Evolutionary conservation across 371 early-diverging fungal species (phyloP), one percentile per base, ranked within the genome.

Genomic region (Capillidium heterosporum): DNA sequence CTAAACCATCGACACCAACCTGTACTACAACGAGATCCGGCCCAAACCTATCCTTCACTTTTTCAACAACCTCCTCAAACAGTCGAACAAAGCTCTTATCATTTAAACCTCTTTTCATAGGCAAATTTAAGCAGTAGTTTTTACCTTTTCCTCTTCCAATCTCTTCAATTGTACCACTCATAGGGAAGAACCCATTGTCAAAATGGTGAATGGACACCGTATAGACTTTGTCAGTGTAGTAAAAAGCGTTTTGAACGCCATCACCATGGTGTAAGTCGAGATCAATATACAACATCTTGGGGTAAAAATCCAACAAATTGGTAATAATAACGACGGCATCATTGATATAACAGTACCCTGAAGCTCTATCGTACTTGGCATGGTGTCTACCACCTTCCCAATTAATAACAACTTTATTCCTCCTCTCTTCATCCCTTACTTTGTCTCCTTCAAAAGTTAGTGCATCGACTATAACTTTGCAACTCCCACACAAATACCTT

Each of bases 241-340:
- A 86, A 64, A 95, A 95, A 7, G 93, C 93, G 65, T 95, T 88
- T 59, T 89, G 90, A 2, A 95, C 95, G 35, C 94, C 95, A 64
- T 95, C 96, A 21, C 96, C 96, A 60, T 95, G 96, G 66, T 95
- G 96, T 57, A 91, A 82, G 65, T 95, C 96, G 60, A 93, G 91
- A 62, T 95, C 96, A 17, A 95, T 77, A 63, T 95, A 95, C 17
- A 95, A 68, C 0, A 95, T 90, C 23, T 91, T 77, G 42, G 81
- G 83, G 61, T 78, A 80, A 60, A 73, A 78, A 54, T 31, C 23
- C 31, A 96, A 69, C 21, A 96, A 68, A 61, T 95, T 87, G 54
- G 88, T 69, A 32, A 88, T 89, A 3, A 83, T 87, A 32, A 94
- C 68, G 0, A 94, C 95, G 64, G 94, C 93, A 63, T 96, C 95